These are phyloP conservation scores for Candida chauliodis DNA, from an alignment of 805 yeast genomes.

Conservation along the genomic window DNA sequence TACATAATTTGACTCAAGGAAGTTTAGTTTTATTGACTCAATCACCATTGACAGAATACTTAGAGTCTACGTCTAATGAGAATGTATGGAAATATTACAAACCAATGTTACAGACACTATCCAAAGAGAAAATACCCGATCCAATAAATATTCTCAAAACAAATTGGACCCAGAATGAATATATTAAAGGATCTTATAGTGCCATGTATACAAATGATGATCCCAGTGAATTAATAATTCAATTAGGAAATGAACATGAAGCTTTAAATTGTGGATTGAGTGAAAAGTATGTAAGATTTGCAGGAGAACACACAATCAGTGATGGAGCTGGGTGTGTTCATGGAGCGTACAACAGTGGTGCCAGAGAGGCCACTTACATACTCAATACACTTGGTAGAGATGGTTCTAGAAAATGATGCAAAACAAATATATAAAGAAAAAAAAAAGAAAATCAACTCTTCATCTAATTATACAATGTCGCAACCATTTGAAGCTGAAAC, in stretches of 20 bases:
- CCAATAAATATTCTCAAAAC: conserved; percentile 44
- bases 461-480: conserved; percentile 6
- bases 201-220: conserved; percentile 69
- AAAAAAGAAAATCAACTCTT: conserved; percentile 2
- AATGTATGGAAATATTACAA: conserved; percentile 55
- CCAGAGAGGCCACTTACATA: conserved; percentile 48
- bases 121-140: conserved; percentile 13
- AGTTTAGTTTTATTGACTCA: conserved; percentile 66
- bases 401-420: neutral
- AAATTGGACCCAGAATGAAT: conserved; percentile 79
- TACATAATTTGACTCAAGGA: conserved; percentile 39
- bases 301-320: conserved; percentile 84
- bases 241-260: conserved; percentile 46
- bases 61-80: conserved; percentile 46
- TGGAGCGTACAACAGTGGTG: conserved; percentile 83
- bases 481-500: conserved; percentile 70
- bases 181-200: conserved; percentile 76
- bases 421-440: neutral
- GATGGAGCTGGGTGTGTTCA: conserved; percentile 93
- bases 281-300: conserved; percentile 62
- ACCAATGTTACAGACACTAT: conserved; percentile 41
- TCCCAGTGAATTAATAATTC: conserved; percentile 58
- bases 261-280: conserved; percentile 15
- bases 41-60: conserved; percentile 63
- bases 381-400: conserved; percentile 9